Evolutionary conservation across 768 basidiomycete genomes (phyloP).

Genomic region (Tricholoma saponaceum): DNA sequence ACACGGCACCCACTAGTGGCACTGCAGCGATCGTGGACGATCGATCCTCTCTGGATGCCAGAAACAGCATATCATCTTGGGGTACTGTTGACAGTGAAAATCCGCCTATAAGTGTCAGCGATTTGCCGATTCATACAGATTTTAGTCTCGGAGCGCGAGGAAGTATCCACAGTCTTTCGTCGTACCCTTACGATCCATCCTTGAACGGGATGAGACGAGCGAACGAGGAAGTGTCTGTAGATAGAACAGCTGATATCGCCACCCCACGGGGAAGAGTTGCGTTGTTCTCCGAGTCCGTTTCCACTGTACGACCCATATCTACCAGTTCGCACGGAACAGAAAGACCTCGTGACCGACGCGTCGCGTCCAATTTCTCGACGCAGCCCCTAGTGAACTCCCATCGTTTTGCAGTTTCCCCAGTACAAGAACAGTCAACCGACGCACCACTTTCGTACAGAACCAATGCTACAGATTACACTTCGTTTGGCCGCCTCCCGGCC

Average conservation of each 20-base stretch:
- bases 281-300: not conserved
- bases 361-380: not conserved
- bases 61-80: conserved; percentile 1
- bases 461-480: not conserved
- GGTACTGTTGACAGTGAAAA: conserved; percentile 2
- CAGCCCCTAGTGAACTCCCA: not conserved
- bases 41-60: not conserved
- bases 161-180: not conserved
- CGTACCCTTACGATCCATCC: not conserved
- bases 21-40: not conserved
- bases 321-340: not conserved
- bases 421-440: not conserved
- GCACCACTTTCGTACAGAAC: not conserved
- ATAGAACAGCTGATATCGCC: not conserved
- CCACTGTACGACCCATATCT: not conserved
- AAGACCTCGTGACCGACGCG: not conserved
- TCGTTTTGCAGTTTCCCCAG: not conserved
- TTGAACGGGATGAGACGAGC: not conserved
- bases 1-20: not conserved
- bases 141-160: not conserved
- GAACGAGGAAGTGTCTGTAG: not conserved
- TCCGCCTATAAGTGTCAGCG: not conserved
- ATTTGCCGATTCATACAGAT: not conserved
- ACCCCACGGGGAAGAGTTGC: not conserved
- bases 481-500: not conserved